Evolutionary conservation across 116 monocot genomes (phyloP).

Genomic region (Thalassia testudinum): DNA sequence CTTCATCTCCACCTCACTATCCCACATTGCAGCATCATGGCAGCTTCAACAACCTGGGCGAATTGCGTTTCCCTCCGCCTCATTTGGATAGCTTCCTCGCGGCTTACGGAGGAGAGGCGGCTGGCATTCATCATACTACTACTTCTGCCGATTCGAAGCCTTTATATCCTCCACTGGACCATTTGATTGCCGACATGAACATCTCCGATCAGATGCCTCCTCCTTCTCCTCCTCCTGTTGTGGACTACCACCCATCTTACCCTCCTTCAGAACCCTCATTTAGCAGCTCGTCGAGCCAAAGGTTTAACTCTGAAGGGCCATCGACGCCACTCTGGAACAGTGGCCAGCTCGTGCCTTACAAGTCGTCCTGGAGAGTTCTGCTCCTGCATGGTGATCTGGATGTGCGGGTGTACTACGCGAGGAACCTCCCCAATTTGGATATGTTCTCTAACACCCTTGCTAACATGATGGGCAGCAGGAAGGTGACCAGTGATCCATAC

Average conservation of each 20-base stretch:
- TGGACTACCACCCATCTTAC: no score
- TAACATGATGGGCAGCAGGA: slow-evolving; percentile 29
- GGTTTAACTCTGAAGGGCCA: neutral
- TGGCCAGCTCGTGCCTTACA: neutral
- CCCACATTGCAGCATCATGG: slow-evolving; percentile 1
- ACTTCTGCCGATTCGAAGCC: no score
- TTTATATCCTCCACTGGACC: slow-evolving; percentile 11
- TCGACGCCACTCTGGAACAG: neutral
- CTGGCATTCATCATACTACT: neutral
- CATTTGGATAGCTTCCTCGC: slow-evolving; percentile 4
- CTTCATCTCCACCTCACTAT: neutral
- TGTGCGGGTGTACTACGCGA: slow-evolving; percentile 44
- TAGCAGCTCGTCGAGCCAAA: neutral
- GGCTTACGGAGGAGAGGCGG: neutral
- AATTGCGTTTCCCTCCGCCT: neutral
- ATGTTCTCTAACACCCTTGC: slow-evolving; percentile 66
- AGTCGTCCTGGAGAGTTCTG: slow-evolving; percentile 18
- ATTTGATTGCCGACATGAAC: slow-evolving; percentile 11
- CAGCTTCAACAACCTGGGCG: neutral
- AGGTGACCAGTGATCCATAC: slow-evolving; percentile 85
- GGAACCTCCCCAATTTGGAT: slow-evolving; percentile 80
- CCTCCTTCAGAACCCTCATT: neutral
- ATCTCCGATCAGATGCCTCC: slow-evolving; percentile 13
- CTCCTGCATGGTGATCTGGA: slow-evolving; percentile 71
- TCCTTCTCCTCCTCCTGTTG: neutral